These are phyloP conservation scores for Eucalyptus curtisii DNA, from an alignment of 345 rosid species.

Conservation along the genomic window DNA sequence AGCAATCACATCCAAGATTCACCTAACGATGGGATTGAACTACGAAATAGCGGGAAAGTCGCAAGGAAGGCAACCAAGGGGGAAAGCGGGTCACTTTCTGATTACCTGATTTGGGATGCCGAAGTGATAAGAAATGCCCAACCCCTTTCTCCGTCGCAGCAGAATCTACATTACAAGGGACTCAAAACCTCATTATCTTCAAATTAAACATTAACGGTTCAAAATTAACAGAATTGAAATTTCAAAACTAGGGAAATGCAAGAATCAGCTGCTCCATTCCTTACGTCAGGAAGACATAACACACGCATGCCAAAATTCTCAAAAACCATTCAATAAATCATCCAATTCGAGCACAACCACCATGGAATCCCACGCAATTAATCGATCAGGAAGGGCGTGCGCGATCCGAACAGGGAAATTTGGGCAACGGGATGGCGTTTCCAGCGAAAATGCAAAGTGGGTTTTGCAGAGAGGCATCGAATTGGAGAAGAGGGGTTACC, in stretches of 20 bases:
- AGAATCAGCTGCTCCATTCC: background rate
- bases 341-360: background rate
- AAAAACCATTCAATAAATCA: background rate
- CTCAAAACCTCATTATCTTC: background rate
- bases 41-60: background rate
- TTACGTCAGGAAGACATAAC: background rate
- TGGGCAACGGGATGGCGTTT: rapidly evolving
- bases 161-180: constrained; percentile 4
- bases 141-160: constrained; percentile 8
- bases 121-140: constrained; percentile 43
- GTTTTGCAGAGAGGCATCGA: background rate
- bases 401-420: background rate
- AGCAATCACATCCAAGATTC: background rate
- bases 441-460: background rate
- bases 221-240: background rate
- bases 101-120: constrained; percentile 85
- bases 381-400: background rate
- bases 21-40: background rate
- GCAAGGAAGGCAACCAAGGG: background rate
- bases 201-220: background rate
- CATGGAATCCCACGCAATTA: background rate
- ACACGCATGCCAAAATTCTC: background rate
- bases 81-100: background rate
- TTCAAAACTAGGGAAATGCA: background rate
- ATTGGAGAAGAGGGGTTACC: background rate